Percentiles rank a stretch among this genome's conserved stretches.
phyloP scores from a whole-genome alignment of 257 asterid species.

The Fraxinus excelsior region DNA sequence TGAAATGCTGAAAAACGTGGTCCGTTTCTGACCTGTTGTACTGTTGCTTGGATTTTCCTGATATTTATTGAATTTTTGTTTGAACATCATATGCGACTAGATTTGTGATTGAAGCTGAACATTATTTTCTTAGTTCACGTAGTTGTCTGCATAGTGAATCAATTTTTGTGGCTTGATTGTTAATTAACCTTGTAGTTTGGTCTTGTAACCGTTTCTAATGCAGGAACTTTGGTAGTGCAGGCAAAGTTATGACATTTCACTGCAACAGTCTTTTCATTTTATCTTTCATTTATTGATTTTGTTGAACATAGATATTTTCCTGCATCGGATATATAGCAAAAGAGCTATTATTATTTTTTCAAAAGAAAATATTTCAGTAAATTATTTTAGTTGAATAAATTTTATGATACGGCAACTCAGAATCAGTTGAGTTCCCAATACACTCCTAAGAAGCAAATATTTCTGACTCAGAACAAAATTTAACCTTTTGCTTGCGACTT shows the following conservation, averaged over 20 bases:
- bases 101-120: not conserved
- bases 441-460: not conserved
- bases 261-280: conserved; percentile 10
- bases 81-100: not conserved
- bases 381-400: not conserved
- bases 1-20: not conserved
- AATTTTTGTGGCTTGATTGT: not conserved
- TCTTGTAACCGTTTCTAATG: conserved; percentile 12
- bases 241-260: conserved; percentile 12
- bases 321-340: not conserved
- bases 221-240: conserved; percentile 11
- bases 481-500: not conserved
- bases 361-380: not conserved
- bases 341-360: not conserved
- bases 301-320: not conserved
- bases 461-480: not conserved
- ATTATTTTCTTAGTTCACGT: not conserved
- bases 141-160: not conserved
- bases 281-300: not conserved
- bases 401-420: not conserved
- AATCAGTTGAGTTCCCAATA: not conserved
- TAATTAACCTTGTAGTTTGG: conserved; percentile 12
- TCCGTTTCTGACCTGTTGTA: not conserved
- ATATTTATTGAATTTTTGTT: not conserved
- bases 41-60: not conserved